Evolutionary conservation across 202 grass and related monocot genomes (phyloP), one percentile per base, ranked within the genome.

Genomic region (Brachypodium distachyon): DNA sequence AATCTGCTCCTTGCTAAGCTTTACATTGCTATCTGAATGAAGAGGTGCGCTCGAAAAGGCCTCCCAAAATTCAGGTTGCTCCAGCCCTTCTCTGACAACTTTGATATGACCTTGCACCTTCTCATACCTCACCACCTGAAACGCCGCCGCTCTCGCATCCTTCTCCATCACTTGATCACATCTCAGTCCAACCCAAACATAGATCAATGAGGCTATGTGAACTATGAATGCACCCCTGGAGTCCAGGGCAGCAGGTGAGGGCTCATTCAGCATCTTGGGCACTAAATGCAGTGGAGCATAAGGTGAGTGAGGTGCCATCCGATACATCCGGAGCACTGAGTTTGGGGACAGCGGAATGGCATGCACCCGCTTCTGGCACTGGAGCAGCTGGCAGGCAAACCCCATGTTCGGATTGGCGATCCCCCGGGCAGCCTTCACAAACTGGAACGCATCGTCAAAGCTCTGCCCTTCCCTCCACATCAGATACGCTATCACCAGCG

Each of bases 401-500:
- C 96, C 96, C 96, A 99, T 91, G 80, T 99, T 99, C 0, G 96
- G 96, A 58, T 99, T 96, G 7, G 96, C 92, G 0, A 99, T 99
- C 25, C 96, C 89, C 32, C 96, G 89, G 27, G 96, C 96, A 6
- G 92, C 87, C 70, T 99, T 99, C 9, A 99, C 96, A 79, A 90
- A 87, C 74, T 96, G 83, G 81, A 99, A 99, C 0, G 96, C 96
- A 46, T 96, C 90, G 14, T 97, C 94, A 17, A 99, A 99, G 74
- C 92, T 99, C 87, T 93, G 96, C 13, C 92, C 96, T 87, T 96
- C 84, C 66, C 96, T 90, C 96, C 96, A 99, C 96, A 99, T 99
- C 77, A 99, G 54, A 74, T 99, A 99, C 9, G 96, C 96, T 12
- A 99, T 99, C 3, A 96, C 96, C 22, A 99, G 77, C n/a, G 96